Percentiles rank a stretch among this genome's conserved stretches.
These are phyloP conservation scores for Nidula microcarpa DNA, from an alignment of 768 basidiomycete species.

Conservation along the genomic window DNA sequence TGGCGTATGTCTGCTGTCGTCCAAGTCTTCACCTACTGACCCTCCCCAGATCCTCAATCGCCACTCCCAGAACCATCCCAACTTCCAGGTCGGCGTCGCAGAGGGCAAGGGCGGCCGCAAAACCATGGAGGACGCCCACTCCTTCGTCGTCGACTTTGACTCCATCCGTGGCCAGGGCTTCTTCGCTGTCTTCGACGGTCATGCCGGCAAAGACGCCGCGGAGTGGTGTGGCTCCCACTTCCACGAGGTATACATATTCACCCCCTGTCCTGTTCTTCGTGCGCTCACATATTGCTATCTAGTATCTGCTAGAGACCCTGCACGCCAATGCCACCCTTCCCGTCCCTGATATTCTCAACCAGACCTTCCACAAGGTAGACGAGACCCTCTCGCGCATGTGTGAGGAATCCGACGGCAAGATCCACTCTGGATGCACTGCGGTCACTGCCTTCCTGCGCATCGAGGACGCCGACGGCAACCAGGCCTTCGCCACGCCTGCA, in stretches of 20 bases:
- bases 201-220: conserved; percentile 97
- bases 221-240: conserved; percentile 99
- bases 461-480: conserved; percentile 75
- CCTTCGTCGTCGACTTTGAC: conserved; percentile 93
- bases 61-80: conserved; percentile 62
- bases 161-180: conserved; percentile 93
- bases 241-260: conserved; percentile 64
- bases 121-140: conserved; percentile 97
- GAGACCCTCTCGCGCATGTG: conserved; percentile 77
- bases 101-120: conserved; percentile 89
- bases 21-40: not conserved
- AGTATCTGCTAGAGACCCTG: conserved; percentile 67
- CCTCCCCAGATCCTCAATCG: conserved; percentile 62
- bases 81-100: conserved; percentile 68
- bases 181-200: conserved; percentile 98
- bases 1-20: conserved; percentile 49
- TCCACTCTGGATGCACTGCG: conserved; percentile 95
- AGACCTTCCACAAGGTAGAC: conserved; percentile 94
- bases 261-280: not conserved
- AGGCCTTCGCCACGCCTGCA: conserved; percentile 50
- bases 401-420: conserved; percentile 85
- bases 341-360: conserved; percentile 87
- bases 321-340: conserved; percentile 50
- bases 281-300: conserved; percentile 29
- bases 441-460: conserved; percentile 93